phyloP scores from a whole-genome alignment of 352 stramenopile species.

The Phytophthora ohioensis region DNA sequence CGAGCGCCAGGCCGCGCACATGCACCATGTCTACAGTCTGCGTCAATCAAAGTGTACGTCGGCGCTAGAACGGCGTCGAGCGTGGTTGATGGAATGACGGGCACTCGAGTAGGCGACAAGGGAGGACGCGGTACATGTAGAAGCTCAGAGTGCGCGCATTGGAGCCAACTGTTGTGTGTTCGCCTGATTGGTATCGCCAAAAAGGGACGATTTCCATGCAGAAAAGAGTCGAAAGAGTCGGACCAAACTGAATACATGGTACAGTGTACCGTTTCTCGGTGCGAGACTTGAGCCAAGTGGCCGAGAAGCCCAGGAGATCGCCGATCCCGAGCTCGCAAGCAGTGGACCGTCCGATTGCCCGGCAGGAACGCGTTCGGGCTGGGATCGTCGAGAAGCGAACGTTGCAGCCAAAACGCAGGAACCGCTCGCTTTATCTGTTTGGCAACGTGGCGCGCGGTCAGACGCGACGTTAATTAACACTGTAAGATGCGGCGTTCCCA shows the following conservation, averaged over 20 bases:
- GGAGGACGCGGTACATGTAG: slow-evolving; percentile 11
- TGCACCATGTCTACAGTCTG: slow-evolving; percentile 30
- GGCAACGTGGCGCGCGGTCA: slow-evolving; percentile 8
- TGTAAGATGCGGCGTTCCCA: neutral
- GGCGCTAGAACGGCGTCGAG: slow-evolving; percentile 22
- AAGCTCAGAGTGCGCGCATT: neutral
- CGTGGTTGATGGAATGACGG: slow-evolving; percentile 43
- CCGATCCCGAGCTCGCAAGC: slow-evolving; percentile 19
- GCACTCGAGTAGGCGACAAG: slow-evolving; percentile 22
- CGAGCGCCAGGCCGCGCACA: slow-evolving; percentile 32
- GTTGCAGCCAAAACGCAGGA: neutral
- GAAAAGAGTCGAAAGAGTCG: neutral
- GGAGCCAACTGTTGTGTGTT: slow-evolving; percentile 19
- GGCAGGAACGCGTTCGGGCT: slow-evolving; percentile 18
- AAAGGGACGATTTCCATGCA: neutral
- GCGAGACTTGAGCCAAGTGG: no score
- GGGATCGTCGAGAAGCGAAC: slow-evolving; percentile 5
- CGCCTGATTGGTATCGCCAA: slow-evolving; percentile 14
- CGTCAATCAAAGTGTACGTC: slow-evolving; percentile 41
- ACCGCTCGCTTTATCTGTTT: slow-evolving; percentile 3
- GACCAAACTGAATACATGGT: slow-evolving; percentile 7
- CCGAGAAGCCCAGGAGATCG: slow-evolving; percentile 16
- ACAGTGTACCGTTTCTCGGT: slow-evolving; percentile 7
- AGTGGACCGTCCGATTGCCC: slow-evolving; percentile 11
- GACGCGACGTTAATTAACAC: slow-evolving; percentile 4